A percentile compares a stretch with the other conserved stretches of the same genome.
These are phyloP conservation scores for Coriolopsis trogii DNA, from an alignment of 1,284 basidiomycete species.

Conservation along the genomic window DNA sequence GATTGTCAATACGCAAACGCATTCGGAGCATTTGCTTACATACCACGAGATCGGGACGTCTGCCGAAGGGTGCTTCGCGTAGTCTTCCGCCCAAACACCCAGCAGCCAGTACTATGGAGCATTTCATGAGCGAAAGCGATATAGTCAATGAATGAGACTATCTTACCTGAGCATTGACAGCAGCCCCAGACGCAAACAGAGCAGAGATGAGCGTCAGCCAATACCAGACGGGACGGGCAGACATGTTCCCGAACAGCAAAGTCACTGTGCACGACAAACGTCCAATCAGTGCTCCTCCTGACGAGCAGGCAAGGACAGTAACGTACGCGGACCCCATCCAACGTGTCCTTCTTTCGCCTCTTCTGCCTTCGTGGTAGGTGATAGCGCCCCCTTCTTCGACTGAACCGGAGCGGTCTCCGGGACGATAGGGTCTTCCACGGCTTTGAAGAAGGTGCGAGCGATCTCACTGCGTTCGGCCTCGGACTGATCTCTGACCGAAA, in stretches of 20 bases:
- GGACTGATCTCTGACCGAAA: slow-evolving; percentile 42
- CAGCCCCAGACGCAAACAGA: slow-evolving; percentile 26
- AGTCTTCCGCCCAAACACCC: slow-evolving; percentile 26
- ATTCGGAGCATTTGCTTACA: no score
- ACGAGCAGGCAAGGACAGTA: no score
- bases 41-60: slow-evolving; percentile 25
- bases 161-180: slow-evolving; percentile 24
- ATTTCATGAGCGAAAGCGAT: not conserved
- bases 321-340: slow-evolving; percentile 45
- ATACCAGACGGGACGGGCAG: slow-evolving; percentile 32
- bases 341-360: slow-evolving; percentile 58
- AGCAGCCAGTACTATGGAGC: slow-evolving; percentile 23
- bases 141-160: slow-evolving; percentile 14
- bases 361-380: slow-evolving; percentile 54
- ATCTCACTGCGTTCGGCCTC: slow-evolving; percentile 45
- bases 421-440: no score
- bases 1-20: no score
- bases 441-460: no score
- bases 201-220: slow-evolving; percentile 35
- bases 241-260: slow-evolving; percentile 34
- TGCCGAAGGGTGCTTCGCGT: slow-evolving; percentile 24
- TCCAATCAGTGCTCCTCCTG: no score
- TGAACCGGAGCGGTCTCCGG: no score
- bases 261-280: slow-evolving; percentile 31
- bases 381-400: no score